Base-by-base conservation (phyloP, 805 yeast species). In the Ogataea nakhonphanomensis region DNA sequence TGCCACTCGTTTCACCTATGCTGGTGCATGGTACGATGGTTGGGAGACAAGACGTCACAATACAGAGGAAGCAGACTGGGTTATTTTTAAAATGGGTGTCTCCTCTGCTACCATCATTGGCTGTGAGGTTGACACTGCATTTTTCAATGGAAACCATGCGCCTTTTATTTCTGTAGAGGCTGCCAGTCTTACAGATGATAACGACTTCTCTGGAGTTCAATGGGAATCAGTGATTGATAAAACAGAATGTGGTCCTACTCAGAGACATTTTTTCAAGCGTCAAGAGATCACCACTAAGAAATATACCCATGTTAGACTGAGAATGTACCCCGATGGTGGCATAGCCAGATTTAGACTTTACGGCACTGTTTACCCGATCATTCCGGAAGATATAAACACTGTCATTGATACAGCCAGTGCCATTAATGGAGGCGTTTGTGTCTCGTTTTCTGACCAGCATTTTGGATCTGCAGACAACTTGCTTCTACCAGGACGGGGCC, bases 41-140 rank as follows among this genome's bases (percentile, higher is more conserved):
- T 91, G 98, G 98, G 98, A 91, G 64, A 91, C 98, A 9, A 74
- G 97, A 60, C 76, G 99, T 65, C 99, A 91, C 70, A 91, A 91
- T 62, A 66, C 78, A 1, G 85, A 71, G 40, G 87, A 78, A 40
- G 84, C 84, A 30, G 99, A 91, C 59, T 91, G 93, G 88, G 96
- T 86, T 13, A 69, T 86, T 22, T 65, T 90, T 61, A 75, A 78
- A 58, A 70, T 87, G 61, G 98, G 98, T 13, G 97, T 90, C 14
- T 69, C 85, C 2, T 72, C 84, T 22, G 96, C 97, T 1, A 71
- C 71, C 33, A 61, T 91, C 42, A 72, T 84, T 34, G 99, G 90
- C 9, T 78, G 84, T 54, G 97, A 91, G 62, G 74, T 91, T 23
- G 97, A 93, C 62, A 91, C 99, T 9, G 91, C 97, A 1, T 87